Conservation (phyloP, 1,284 basidiomycete species). For the Ceratobasidium sp. region DNA sequence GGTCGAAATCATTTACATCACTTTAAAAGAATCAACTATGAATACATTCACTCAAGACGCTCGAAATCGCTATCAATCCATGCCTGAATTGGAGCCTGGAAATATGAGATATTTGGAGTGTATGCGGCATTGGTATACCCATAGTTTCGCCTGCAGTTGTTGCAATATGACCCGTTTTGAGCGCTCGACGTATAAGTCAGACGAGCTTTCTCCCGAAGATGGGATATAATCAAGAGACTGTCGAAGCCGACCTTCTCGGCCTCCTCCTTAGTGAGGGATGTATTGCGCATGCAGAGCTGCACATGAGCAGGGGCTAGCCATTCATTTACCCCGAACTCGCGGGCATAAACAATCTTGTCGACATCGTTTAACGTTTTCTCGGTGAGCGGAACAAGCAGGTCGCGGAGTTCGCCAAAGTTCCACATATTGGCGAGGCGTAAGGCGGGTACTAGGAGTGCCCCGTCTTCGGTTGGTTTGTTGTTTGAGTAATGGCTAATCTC, state of each 20-base stretch:
- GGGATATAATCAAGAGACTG: conserved; percentile 24
- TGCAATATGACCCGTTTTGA: background rate
- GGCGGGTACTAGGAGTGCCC: conserved; percentile 7
- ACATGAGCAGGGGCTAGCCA: conserved; percentile 38
- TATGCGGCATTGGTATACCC: background rate
- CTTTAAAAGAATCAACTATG: too few relatives aligned
- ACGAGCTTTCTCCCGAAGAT: conserved; percentile 28
- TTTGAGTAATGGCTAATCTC: conserved; percentile 6
- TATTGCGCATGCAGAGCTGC: conserved; percentile 22
- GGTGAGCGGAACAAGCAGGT: background rate
- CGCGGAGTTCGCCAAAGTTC: conserved; percentile 39
- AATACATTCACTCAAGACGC: background rate
- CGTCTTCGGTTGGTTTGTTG: conserved; percentile 5
- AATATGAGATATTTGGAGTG: conserved; percentile 3
- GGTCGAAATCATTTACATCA: background rate
- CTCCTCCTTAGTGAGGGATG: conserved; percentile 24
- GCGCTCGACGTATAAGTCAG: background rate
- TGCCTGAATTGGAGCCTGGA: background rate
- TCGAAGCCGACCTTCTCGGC: conserved; percentile 17
- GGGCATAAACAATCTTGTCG: conserved; percentile 34
- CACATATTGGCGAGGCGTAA: conserved; percentile 46
- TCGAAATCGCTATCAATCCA: conserved; percentile 14
- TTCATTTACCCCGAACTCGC: conserved; percentile 34
- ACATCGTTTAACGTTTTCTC: conserved; percentile 16
- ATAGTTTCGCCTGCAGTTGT: background rate